A percentile compares a stretch with the other conserved stretches of the same genome.
Conservation (phyloP, 306 rosid species). For the Sesbania bispinosa region DNA sequence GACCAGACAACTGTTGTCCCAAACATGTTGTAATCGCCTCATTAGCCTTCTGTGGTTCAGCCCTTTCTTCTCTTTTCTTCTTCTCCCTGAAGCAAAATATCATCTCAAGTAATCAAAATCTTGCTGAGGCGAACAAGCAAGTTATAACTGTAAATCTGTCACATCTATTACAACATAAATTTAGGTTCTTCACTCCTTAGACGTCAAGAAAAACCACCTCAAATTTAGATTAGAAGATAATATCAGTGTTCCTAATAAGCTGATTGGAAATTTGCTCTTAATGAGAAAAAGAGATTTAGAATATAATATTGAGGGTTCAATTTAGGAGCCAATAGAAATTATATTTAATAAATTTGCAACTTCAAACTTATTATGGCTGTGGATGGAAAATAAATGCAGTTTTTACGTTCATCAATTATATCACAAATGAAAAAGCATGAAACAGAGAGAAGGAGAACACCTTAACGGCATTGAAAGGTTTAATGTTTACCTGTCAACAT, state of each 20-base stretch:
- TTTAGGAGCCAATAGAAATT: no score
- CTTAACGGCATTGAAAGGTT: conserved; percentile 7
- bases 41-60: conserved; percentile 60
- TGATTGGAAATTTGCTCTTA: no score
- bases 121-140: conserved; percentile 3
- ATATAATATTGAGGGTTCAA: no score
- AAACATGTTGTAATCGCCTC: conserved; percentile 68
- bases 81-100: conserved; percentile 73
- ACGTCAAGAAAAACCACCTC: no score
- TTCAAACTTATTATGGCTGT: no score
- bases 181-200: background rate
- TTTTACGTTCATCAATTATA: no score
- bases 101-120: background rate
- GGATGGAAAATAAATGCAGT: no score
- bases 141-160: background rate
- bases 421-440: no score
- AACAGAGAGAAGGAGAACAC: background rate
- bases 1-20: conserved; percentile 50
- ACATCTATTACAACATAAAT: background rate
- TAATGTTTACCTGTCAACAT: conserved; percentile 70
- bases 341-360: no score
- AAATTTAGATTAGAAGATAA: no score
- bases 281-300: no score
- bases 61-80: conserved; percentile 80
- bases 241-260: no score